Base-by-base conservation (phyloP, 805 yeast genomes). In the Peterozyma xylosa region DNA sequence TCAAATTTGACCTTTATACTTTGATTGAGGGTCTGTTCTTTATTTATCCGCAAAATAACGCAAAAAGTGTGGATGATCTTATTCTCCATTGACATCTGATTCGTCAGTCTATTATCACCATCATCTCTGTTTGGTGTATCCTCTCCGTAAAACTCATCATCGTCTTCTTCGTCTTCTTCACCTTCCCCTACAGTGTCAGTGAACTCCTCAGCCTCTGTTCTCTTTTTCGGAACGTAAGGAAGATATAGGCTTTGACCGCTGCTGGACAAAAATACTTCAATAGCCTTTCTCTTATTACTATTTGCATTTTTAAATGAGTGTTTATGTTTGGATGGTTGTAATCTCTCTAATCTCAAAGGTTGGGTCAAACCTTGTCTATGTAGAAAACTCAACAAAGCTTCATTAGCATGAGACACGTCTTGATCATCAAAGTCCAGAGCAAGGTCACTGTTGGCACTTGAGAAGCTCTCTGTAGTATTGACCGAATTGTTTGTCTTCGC, bases 41-140 rank as follows among this genome's bases (percentile, higher is more conserved):
- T 71, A 10, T 61, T 53, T 2, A 76, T 53, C 50, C 73, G 76
- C 2, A 76, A 51, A 11, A 76, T 66, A 10, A 74, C 68, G 0
- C 73, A 78, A 57, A 76, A 74, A 1, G 77, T 72, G 55, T 75
- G 81, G 18, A 74, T 57, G 2, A 65, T 51, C 3, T 55, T 59
- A 33, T 50, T 56, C 43, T 57, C 62, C 38, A 30, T 9, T 33
- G 15, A 16, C 5, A 10, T 35, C 30, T 35, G 15, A 21, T 38
- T 38, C 6, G 30, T 39, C 30, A 42, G 39, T 11, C 30, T 40
- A 33, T 34, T 40, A 1, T 30, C 17, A 5, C 10, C 13, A n/a
- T 16, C 32, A 9, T 16, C 17, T 27, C 34, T 46, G 45, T 30
- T 51, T 53, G 9, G 5, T 15, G 37, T 37, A 9, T 45, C 52